These are phyloP conservation scores for Dissophora globulifera DNA, from an alignment of 192 early-diverging fungal genomes.

Conservation along the genomic window DNA sequence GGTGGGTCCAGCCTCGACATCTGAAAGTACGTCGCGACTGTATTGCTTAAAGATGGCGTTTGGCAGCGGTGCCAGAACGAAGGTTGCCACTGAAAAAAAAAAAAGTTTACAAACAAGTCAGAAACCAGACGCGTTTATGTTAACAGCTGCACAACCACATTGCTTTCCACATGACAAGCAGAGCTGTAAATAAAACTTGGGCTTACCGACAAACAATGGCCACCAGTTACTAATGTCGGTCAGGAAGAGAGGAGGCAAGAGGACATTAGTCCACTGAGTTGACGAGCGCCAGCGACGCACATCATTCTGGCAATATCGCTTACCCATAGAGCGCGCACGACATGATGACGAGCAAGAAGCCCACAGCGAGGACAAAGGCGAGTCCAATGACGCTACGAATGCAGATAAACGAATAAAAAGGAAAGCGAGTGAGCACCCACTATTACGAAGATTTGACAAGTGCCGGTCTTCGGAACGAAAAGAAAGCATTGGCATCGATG, in stretches of 20 bases:
- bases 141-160: no score
- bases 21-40: constrained; percentile 73
- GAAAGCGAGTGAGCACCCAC: no score
- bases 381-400: constrained; percentile 78
- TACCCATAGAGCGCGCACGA: constrained; percentile 94
- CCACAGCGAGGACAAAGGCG: constrained; percentile 90
- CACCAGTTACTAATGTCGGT: constrained; percentile 88
- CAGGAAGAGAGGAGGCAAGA: background rate
- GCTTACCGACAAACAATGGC: constrained; percentile 85
- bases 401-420: no score
- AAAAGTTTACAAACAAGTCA: background rate
- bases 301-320: constrained; percentile 2
- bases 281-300: background rate
- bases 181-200: no score
- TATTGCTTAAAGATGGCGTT: constrained; percentile 86
- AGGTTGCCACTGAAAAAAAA: constrained; percentile 75
- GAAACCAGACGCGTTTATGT: no score
- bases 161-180: background rate
- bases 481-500: no score
- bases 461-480: no score
- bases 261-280: background rate
- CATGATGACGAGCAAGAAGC: constrained; percentile 93
- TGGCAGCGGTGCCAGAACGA: constrained; percentile 90
- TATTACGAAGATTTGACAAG: no score
- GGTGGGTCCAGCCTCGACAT: constrained; percentile 64